Percentiles rank a stretch among this genome's conserved stretches.
Conservation (phyloP, 768 basidiomycete genomes). For the Mycena floridula region DNA sequence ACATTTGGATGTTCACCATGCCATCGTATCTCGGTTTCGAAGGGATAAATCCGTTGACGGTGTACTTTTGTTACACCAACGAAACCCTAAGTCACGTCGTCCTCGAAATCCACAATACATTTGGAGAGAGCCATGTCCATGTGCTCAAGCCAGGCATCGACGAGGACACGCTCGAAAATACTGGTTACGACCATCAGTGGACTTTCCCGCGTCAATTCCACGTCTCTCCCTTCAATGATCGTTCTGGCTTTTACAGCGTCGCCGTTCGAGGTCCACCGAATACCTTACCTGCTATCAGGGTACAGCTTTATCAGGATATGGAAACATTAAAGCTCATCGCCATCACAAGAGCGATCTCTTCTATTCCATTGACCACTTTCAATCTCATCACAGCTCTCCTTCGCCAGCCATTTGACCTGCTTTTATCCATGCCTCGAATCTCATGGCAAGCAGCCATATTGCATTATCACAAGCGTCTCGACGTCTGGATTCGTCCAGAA, state of each 20-base stretch:
- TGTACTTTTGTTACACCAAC: constrained; percentile 54
- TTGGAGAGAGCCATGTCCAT: constrained; percentile 63
- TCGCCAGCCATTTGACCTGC: constrained; percentile 43
- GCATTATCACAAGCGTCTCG: constrained; percentile 52
- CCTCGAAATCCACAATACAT: constrained; percentile 72
- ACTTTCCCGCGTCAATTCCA: constrained; percentile 64
- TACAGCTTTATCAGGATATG: constrained; percentile 27
- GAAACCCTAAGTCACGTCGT: constrained; percentile 35
- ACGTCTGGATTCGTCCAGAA: constrained; percentile 56
- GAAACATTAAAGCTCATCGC: constrained; percentile 47
- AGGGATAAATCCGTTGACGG: constrained; percentile 66
- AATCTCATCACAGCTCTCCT: constrained; percentile 32
- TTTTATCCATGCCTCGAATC: constrained; percentile 55
- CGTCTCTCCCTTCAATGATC: constrained; percentile 74
- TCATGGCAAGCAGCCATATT: constrained; percentile 53
- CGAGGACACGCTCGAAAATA: constrained; percentile 29
- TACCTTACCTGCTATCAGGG: constrained; percentile 29
- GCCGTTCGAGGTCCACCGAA: constrained; percentile 43
- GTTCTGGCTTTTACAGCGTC: constrained; percentile 57
- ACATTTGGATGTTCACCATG: constrained; percentile 70
- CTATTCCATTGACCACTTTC: constrained; percentile 32
- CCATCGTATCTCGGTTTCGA: constrained; percentile 60
- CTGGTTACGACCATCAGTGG: constrained; percentile 58
- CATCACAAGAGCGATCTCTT: constrained; percentile 28
- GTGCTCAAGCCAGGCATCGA: constrained; percentile 38